Evolutionary conservation across 352 stramenopile species (phyloP).

Genomic region (Pythium periplocum): DNA sequence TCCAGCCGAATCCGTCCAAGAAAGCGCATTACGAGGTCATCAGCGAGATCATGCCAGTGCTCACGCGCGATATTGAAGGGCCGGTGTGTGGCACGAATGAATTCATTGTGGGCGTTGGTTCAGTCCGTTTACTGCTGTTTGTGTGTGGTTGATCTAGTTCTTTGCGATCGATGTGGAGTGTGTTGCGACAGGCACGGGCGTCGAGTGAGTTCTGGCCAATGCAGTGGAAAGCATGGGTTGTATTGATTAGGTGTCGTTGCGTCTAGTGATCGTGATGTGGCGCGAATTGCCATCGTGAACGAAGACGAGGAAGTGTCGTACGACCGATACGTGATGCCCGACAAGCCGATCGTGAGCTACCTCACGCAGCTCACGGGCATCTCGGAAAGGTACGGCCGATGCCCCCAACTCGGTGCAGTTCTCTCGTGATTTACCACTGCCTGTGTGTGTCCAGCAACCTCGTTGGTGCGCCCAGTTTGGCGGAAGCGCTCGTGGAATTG

Average conservation of each 20-base stretch:
- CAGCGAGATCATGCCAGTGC: slow-evolving; percentile 68
- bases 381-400: slow-evolving; percentile 49
- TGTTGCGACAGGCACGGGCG: slow-evolving; percentile 82
- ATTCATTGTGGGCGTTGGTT: slow-evolving; percentile 3
- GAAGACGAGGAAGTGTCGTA: slow-evolving; percentile 82
- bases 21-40: slow-evolving; percentile 65
- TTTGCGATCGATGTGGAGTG: slow-evolving; percentile 93
- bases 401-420: neutral
- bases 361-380: slow-evolving; percentile 88
- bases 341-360: slow-evolving; percentile 86
- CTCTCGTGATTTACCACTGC: neutral
- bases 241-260: slow-evolving; percentile 2
- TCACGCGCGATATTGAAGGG: slow-evolving; percentile 73
- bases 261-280: slow-evolving; percentile 84
- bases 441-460: slow-evolving; percentile 36
- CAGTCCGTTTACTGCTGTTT: neutral
- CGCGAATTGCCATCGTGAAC: slow-evolving; percentile 87
- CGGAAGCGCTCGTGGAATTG: slow-evolving; percentile 74
- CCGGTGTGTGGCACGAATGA: slow-evolving; percentile 34
- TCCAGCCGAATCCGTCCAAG: slow-evolving; percentile 62
- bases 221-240: neutral
- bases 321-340: slow-evolving; percentile 84
- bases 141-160: slow-evolving; percentile 39
- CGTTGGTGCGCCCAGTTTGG: slow-evolving; percentile 52
- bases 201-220: slow-evolving; percentile 34